Evolutionary conservation across 208 protist species (phyloP).

Genomic region (Leishmania mexicana): DNA sequence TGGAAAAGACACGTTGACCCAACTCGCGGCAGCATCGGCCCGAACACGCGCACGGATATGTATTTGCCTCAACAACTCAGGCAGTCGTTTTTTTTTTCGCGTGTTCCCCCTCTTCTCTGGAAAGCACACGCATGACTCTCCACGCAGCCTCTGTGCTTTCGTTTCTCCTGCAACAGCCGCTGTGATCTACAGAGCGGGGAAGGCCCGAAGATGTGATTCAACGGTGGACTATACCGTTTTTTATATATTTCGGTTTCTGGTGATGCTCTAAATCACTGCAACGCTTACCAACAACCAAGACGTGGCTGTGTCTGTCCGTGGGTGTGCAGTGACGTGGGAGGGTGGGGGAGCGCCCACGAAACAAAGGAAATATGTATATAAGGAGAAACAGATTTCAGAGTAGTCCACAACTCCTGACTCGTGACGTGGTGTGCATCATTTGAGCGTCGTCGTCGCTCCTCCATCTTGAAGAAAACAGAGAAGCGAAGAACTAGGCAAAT

Average conservation of each 20-base stretch:
- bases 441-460: background rate
- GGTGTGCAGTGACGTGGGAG: background rate
- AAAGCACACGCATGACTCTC: background rate
- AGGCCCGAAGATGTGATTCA: background rate
- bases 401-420: background rate
- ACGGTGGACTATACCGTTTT: background rate
- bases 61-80: background rate
- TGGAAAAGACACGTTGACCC: background rate
- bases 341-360: background rate
- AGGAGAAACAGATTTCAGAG: background rate
- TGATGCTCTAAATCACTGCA: no score
- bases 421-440: background rate
- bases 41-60: background rate
- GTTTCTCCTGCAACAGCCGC: background rate
- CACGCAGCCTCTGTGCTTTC: background rate
- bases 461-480: background rate
- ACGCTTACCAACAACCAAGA: background rate
- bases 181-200: background rate
- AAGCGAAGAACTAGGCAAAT: background rate
- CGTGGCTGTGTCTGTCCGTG: background rate
- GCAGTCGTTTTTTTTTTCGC: background rate
- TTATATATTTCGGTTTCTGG: background rate
- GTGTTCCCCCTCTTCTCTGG: background rate
- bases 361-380: background rate
- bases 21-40: background rate